A percentile compares a stretch with the other conserved stretches of the same genome.
phyloP scores from a whole-genome alignment of 108 stramenopile species.

The Pseudonitzschia delicatissima region DNA sequence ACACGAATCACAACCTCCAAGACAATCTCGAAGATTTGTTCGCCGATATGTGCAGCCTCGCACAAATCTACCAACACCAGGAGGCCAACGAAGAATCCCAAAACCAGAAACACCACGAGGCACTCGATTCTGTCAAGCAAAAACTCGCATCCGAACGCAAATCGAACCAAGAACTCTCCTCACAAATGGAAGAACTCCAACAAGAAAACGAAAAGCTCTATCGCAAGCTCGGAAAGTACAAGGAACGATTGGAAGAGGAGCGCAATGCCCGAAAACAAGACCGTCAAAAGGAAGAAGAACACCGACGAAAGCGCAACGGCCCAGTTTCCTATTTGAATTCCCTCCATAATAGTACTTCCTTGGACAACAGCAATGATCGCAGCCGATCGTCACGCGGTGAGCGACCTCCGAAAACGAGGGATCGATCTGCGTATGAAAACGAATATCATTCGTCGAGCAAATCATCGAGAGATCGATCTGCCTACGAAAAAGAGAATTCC shows the following conservation, averaged over 20 bases:
- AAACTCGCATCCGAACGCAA: conserved; percentile 16
- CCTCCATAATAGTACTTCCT: conserved; percentile 32
- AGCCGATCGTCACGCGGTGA: no score
- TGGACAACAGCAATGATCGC: not conserved
- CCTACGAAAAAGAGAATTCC: no score
- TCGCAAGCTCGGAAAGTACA: conserved; percentile 33
- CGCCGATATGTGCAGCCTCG: conserved; percentile 36
- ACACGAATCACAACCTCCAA: conserved; percentile 16
- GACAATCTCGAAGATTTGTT: conserved; percentile 40
- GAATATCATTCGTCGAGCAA: no score
- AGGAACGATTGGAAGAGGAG: conserved; percentile 32
- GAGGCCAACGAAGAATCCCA: conserved; percentile 18
- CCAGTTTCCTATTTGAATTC: conserved; percentile 67
- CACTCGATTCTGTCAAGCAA: conserved; percentile 8
- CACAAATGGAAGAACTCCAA: conserved; percentile 7
- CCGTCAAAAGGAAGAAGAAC: conserved; percentile 10
- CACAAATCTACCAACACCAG: conserved; percentile 23
- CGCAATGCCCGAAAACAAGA: conserved; percentile 23
- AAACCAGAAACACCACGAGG: conserved; percentile 4
- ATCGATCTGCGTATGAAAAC: no score
- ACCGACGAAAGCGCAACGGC: conserved; percentile 29
- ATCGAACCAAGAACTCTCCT: conserved; percentile 22
- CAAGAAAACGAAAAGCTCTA: conserved; percentile 34
- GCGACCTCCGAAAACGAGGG: no score
- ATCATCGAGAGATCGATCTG: no score